A percentile compares a stretch with the other conserved stretches of the same genome.
These are phyloP conservation scores for Trametes maxima DNA, from an alignment of 768 basidiomycete species.

Conservation along the genomic window DNA sequence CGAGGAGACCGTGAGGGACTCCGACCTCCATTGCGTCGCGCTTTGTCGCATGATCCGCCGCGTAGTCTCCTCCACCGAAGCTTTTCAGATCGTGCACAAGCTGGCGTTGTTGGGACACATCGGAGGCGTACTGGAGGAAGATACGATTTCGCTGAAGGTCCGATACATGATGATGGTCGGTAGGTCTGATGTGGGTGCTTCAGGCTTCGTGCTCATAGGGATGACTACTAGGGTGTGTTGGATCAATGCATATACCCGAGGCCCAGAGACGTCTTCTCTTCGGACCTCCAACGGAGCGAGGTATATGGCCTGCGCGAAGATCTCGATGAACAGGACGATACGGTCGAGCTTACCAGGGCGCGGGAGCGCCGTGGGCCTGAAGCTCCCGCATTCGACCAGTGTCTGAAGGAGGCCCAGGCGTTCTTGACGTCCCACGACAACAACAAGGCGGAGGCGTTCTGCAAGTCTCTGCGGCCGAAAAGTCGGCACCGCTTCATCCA, in stretches of 20 bases:
- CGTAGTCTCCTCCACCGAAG: slow-evolving; percentile 26
- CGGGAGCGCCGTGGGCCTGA: slow-evolving; percentile 1
- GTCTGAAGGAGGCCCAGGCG: neutral
- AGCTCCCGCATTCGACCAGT: neutral
- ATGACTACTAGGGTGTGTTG: slow-evolving; percentile 23
- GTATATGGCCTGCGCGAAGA: slow-evolving; percentile 26
- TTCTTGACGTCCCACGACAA: slow-evolving; percentile 43
- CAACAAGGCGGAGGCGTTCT: slow-evolving; percentile 46
- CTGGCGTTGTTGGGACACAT: slow-evolving; percentile 19
- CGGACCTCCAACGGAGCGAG: slow-evolving; percentile 24
- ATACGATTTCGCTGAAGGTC: slow-evolving; percentile 24
- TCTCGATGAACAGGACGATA: slow-evolving; percentile 6
- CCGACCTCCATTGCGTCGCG: slow-evolving; percentile 20
- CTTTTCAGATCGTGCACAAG: slow-evolving; percentile 22
- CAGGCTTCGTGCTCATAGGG: neutral
- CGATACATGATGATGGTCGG: slow-evolving; percentile 32
- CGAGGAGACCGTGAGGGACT: slow-evolving; percentile 11
- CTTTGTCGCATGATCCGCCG: slow-evolving; percentile 28
- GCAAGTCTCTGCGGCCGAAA: slow-evolving; percentile 41
- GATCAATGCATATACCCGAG: slow-evolving; percentile 25
- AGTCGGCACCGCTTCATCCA: slow-evolving; percentile 40
- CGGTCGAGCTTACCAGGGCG: neutral
- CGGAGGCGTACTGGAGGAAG: slow-evolving; percentile 27
- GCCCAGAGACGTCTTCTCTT: slow-evolving; percentile 31
- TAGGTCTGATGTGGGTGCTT: neutral